Percentiles rank a stretch among this genome's conserved stretches.
Conservation (phyloP, 169 alveolate genomes). For the Ichthyophthirius multifiliis region DNA sequence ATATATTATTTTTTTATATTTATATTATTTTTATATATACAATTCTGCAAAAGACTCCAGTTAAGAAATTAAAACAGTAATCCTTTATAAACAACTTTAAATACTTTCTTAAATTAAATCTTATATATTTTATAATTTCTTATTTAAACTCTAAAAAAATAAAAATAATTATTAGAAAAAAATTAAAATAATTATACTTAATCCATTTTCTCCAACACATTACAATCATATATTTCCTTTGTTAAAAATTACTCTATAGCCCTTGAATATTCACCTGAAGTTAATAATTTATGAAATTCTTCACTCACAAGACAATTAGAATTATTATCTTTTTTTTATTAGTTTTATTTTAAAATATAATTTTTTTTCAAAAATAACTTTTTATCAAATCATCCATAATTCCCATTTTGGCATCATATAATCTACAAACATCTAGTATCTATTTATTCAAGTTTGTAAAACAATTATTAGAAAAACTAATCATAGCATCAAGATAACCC, state of each 20-base stretch:
- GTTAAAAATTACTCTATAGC: neutral
- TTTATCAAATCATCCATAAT: neutral
- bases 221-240: neutral
- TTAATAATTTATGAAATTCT: neutral
- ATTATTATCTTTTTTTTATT: neutral
- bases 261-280: neutral
- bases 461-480: neutral
- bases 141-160: neutral
- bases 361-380: neutral
- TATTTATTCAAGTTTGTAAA: neutral
- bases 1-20: too few relatives aligned
- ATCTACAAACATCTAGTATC: slow-evolving; percentile 5
- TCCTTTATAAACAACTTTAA: neutral
- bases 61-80: neutral
- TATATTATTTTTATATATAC: neutral
- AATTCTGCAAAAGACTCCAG: neutral
- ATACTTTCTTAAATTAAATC: neutral
- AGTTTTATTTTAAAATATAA: neutral
- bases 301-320: neutral
- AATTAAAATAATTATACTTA: neutral
- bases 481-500: neutral
- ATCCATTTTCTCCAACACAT: slow-evolving; percentile 4
- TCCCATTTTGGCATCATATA: neutral
- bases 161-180: neutral
- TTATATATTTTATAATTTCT: neutral